Evolutionary conservation across 352 stramenopile species (phyloP).

Genomic region (Discostella stelligera): DNA sequence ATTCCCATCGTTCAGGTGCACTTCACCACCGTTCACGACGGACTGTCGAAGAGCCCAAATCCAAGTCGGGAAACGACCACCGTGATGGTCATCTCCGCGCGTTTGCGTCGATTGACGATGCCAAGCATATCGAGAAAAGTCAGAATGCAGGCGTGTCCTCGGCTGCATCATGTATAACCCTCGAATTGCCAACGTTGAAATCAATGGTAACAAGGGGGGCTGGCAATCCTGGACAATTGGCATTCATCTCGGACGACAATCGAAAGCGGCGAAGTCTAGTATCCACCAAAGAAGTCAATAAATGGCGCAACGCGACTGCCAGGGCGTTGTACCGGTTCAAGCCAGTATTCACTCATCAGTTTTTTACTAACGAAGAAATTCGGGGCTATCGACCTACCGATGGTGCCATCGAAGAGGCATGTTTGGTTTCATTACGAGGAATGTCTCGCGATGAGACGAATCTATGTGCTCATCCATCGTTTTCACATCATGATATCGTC

Average conservation of each 20-base stretch:
- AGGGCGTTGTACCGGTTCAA: constrained; percentile 30
- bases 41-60: neutral
- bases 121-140: constrained; percentile 12
- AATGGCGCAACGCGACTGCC: constrained; percentile 10
- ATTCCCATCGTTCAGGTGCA: neutral
- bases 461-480: constrained; percentile 17
- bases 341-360: constrained; percentile 48
- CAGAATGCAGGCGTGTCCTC: constrained; percentile 24
- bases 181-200: constrained; percentile 22
- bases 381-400: constrained; percentile 36
- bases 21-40: neutral
- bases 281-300: constrained; percentile 11
- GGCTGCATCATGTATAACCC: constrained; percentile 34
- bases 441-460: neutral
- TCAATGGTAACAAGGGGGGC: neutral
- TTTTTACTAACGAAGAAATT: constrained; percentile 37
- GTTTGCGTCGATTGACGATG: constrained; percentile 21
- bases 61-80: neutral
- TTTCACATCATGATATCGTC: constrained; percentile 18
- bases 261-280: constrained; percentile 5
- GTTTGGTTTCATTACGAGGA: neutral
- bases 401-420: constrained; percentile 17
- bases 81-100: constrained; percentile 8
- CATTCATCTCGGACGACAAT: constrained; percentile 13
- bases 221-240: neutral